These are phyloP conservation scores for Termitomyces sp. DNA, from an alignment of 768 basidiomycete genomes.

Conservation along the genomic window DNA sequence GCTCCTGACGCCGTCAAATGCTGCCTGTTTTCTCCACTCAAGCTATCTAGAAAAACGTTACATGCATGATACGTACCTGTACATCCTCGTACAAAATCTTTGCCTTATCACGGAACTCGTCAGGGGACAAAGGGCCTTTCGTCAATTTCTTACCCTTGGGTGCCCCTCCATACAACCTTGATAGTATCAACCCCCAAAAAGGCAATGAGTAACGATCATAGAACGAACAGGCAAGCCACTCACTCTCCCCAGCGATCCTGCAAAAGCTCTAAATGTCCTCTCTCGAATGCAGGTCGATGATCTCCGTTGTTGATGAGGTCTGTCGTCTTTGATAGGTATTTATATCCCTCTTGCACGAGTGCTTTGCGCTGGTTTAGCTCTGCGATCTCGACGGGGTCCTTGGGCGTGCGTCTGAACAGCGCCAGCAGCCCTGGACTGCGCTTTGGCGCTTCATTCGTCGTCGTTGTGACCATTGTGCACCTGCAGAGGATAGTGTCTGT, in stretches of 20 bases:
- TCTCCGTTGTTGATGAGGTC: conserved; percentile 18
- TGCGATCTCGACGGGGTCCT: conserved; percentile 8
- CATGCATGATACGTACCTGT: conserved; percentile 8
- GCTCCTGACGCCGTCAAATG: conserved; percentile 7
- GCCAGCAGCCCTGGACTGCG: conserved; percentile 9
- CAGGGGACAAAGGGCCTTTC: conserved; percentile 14
- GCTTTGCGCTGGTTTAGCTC: conserved; percentile 14
- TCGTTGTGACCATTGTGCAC: conserved; percentile 1
- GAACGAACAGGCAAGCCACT: background rate
- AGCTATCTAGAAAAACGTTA: background rate
- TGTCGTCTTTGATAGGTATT: conserved; percentile 14
- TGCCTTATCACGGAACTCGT: conserved; percentile 18
- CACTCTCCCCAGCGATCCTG: conserved; percentile 19
- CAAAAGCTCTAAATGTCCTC: conserved; percentile 13
- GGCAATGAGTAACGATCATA: background rate
- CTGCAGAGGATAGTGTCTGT: background rate
- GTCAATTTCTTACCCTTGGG: conserved; percentile 18
- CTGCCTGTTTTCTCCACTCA: conserved; percentile 1
- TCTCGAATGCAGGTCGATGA: conserved; percentile 13
- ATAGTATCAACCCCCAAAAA: background rate
- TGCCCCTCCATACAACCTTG: conserved; percentile 16
- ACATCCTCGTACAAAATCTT: conserved; percentile 14
- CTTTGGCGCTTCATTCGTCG: conserved; percentile 5
- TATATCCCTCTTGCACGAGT: conserved; percentile 16
- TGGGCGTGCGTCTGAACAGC: conserved; percentile 11